A percentile compares a stretch with the other conserved stretches of the same genome.
Evolutionary conservation across 495 filamentous ascomycete species (phyloP).

Genomic region (Filosporella fistucella): DNA sequence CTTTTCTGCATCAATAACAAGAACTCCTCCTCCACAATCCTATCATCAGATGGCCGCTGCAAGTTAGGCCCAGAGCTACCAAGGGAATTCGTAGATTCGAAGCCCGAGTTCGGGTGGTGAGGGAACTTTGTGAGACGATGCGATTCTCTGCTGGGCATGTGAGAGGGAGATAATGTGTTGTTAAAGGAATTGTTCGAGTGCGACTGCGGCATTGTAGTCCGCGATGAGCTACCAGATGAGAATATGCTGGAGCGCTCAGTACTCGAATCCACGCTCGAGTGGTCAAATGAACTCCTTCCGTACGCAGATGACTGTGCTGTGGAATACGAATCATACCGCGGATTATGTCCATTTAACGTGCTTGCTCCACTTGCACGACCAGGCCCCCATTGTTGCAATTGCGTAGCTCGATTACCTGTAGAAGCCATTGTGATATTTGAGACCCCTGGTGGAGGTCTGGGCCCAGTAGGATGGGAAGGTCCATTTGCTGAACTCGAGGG

Average conservation of each 20-base stretch:
- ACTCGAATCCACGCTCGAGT: slow-evolving; percentile 57
- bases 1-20: slow-evolving; percentile 93
- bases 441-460: slow-evolving; percentile 64
- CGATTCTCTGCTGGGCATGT: slow-evolving; percentile 41
- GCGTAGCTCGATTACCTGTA: slow-evolving; percentile 61
- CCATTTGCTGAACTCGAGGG: slow-evolving; percentile 40
- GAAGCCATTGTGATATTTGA: slow-evolving; percentile 63
- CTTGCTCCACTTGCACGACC: slow-evolving; percentile 51
- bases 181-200: slow-evolving; percentile 36
- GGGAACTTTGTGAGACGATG: slow-evolving; percentile 46
- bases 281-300: slow-evolving; percentile 65
- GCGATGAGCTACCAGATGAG: slow-evolving; percentile 59
- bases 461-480: slow-evolving; percentile 57
- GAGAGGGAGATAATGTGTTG: slow-evolving; percentile 34
- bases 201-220: slow-evolving; percentile 40
- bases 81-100: slow-evolving; percentile 7
- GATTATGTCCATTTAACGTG: slow-evolving; percentile 41
- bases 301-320: slow-evolving; percentile 66
- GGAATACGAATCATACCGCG: slow-evolving; percentile 62
- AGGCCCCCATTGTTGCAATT: slow-evolving; percentile 69
- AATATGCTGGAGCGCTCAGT: slow-evolving; percentile 61
- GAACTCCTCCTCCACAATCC: slow-evolving; percentile 87
- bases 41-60: slow-evolving; percentile 68
- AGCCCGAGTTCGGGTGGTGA: slow-evolving; percentile 31
- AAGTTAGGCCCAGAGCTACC: neutral